Base-by-base conservation (phyloP, 495 filamentous ascomycete genomes). In the Podospora appendiculata region DNA sequence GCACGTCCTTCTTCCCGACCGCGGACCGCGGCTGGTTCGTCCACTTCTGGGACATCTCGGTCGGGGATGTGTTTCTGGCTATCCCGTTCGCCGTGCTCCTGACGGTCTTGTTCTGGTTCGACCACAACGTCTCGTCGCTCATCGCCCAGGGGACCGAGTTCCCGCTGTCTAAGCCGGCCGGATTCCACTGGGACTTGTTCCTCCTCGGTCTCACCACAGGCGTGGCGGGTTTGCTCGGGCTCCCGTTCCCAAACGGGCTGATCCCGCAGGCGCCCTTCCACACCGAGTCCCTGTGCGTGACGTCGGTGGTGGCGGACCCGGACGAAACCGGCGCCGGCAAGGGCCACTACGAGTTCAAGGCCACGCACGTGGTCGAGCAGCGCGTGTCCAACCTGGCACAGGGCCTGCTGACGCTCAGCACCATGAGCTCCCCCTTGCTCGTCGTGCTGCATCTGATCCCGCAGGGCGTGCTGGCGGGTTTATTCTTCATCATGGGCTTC, bases 181-280 rank as follows among this genome's bases (percentile, higher is more conserved):
- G 91, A 9, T 96, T 96, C 65, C 91, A 96, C 73, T 96, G 90
- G 90, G 91, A 96, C 59, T 64, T 96, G 46, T 96, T 93, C 76
- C 82, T 96, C 32, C 82, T 96, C 1, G 92, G 92, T 12, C 71
- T 90, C 11, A 96, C 92, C 4, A 95, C 91, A 0, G 86, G 86
- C 49, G 68, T 96, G 14, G 85, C 85, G 13, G 92, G 91, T 7
- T 70, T 97, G 8, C 73, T 96, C 17, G 92, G 92, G 4, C 79
- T 97, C 32, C 92, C 92, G 13, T 86, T 91, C 56, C 92, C 91
- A 32, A 96, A 96, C 62, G 92, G 92, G 6, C 83, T 97, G 19
- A 89, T 93, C 59, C 88, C 88, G 0, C 92, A 97, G 69, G 92
- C 90, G 0, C 92, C 92, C 4, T 94, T 96, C 72, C 91, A 96